A percentile compares a stretch with the other conserved stretches of the same genome.
Evolutionary conservation across 768 basidiomycete genomes (phyloP).

Genomic region (Termitomyces sp.): DNA sequence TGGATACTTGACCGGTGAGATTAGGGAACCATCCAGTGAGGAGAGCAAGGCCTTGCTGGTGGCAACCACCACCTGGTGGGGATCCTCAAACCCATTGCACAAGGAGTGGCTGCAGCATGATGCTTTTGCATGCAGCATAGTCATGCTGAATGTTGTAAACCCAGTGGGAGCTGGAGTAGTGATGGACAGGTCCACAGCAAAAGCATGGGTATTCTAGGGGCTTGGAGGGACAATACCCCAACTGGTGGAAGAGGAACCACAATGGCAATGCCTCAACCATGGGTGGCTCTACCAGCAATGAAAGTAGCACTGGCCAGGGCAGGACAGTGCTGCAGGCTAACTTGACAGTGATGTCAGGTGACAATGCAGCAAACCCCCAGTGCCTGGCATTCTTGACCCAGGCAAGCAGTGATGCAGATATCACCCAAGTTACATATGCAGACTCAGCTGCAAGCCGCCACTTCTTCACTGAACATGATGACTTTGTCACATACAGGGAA

Average conservation of each 20-base stretch:
- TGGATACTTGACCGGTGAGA: background rate
- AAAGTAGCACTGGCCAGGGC: too few relatives aligned
- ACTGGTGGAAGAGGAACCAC: background rate
- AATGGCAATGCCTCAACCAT: background rate
- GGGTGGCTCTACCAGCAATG: too few relatives aligned
- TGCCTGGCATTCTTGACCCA: background rate
- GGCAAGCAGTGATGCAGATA: background rate
- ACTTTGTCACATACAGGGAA: too few relatives aligned
- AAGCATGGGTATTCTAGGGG: background rate
- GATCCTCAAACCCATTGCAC: background rate
- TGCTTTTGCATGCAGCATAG: background rate
- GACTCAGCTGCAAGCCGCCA: background rate
- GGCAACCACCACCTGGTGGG: background rate
- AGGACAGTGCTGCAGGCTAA: background rate
- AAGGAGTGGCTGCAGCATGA: background rate
- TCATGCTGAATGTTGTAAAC: background rate
- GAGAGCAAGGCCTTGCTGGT: background rate
- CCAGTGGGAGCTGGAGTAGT: background rate
- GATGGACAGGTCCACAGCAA: background rate
- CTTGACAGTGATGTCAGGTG: background rate
- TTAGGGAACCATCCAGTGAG: background rate
- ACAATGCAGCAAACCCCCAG: background rate
- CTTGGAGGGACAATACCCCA: background rate
- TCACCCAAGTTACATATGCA: background rate
- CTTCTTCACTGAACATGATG: background rate